Evolutionary conservation across 164 flowering plant species (phyloP), one percentile per base, ranked within the genome.

Genomic region (Nelumbo lutea): DNA sequence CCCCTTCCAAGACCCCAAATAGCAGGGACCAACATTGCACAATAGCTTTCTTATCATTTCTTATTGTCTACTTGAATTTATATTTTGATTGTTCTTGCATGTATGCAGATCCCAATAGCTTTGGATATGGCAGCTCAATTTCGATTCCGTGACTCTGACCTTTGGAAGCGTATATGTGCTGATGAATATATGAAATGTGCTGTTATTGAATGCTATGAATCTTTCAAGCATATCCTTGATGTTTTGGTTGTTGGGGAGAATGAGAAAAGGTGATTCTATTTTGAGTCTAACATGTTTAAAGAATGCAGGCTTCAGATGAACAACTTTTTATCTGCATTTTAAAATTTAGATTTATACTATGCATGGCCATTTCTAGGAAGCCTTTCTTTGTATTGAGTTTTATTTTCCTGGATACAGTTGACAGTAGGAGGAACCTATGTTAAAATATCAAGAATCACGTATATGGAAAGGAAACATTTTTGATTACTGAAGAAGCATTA

Each of bases 111-210:
- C 67, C 98, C 98, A 47, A 77, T 96, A 71, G 99, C 98, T 68
- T 70, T 96, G 81, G 96, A 96, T 74, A 93, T 93, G 96, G 99
- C 97, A 47, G 92, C 84, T 65, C 88, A 96, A 68, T 91, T 91
- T 76, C 82, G 82, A 74, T 73, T 83, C 39, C 87, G 58, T 76
- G 99, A 96, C 63, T 75, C 92, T 70, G 97, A 96, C 79, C 95
- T 96, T 38, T 92, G 97, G 98, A 89, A 80, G 83, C 91, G 96
- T n/a, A 90, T 92, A 72, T 89, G 89, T 79, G 87, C 90, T 43
- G 98, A 96, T 77, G 96, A 92, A 70, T 92, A 92, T 75, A 88
- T 90, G 99, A 90, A 91, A 81, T 95, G 97, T 80, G 97, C 97
- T 72, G 96, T 95, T 39, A 82, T 86, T 67, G 99, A 95, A 80